These are phyloP conservation scores for Isabelozyma gotoi DNA, from an alignment of 805 yeast genomes.

Conservation along the genomic window DNA sequence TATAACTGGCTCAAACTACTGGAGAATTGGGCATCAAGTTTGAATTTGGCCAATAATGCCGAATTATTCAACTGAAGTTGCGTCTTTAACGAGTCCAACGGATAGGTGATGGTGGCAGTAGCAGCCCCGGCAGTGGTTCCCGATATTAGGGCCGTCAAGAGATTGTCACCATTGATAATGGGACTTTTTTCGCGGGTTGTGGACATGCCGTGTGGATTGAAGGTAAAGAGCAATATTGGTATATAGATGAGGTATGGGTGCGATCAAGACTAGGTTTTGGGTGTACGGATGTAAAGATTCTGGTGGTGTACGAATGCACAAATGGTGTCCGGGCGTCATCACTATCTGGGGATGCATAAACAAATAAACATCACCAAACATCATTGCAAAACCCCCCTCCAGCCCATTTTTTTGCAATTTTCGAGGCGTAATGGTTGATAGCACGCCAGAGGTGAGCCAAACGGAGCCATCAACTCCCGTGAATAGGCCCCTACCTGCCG, in stretches of 20 bases:
- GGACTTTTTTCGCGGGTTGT: not conserved
- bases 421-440: not conserved
- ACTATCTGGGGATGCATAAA: too few relatives aligned
- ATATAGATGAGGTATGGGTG: too few relatives aligned
- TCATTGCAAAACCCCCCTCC: not conserved
- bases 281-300: not conserved
- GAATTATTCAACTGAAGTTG: conserved; percentile 57
- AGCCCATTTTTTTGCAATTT: not conserved
- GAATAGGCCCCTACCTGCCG: conserved; percentile 2
- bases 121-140: conserved; percentile 64
- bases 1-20: conserved; percentile 32
- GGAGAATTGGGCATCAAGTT: conserved; percentile 33
- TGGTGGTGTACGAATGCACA: not conserved
- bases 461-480: conserved; percentile 22
- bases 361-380: not conserved
- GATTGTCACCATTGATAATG: conserved; percentile 23
- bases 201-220: not conserved
- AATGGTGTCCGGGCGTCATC: not conserved
- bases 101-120: conserved; percentile 65
- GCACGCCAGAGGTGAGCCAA: not conserved
- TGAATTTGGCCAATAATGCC: conserved; percentile 32
- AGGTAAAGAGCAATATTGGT: not conserved
- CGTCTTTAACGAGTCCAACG: conserved; percentile 70
- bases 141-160: conserved; percentile 57
- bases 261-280: too few relatives aligned